These are phyloP conservation scores for Darksidea phi DNA, from an alignment of 495 filamentous ascomycete genomes.

Conservation along the genomic window DNA sequence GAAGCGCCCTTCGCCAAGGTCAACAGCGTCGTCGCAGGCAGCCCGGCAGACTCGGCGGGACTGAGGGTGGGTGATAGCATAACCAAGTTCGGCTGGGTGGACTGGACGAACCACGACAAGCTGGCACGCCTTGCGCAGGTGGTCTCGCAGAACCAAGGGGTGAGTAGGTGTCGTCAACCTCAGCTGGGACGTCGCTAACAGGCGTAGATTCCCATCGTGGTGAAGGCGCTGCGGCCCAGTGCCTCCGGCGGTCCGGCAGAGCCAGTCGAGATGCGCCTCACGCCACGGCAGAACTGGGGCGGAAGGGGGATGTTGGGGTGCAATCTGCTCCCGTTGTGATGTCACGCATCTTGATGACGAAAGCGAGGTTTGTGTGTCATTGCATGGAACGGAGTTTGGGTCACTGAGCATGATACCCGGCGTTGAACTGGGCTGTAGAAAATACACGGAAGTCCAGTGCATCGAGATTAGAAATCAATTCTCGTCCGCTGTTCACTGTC, in stretches of 20 bases:
- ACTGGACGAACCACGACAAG: constrained; percentile 79
- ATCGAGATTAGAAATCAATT: constrained; percentile 16
- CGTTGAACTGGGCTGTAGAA: constrained; percentile 18
- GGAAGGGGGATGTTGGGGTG: constrained; percentile 86
- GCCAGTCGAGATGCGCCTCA: constrained; percentile 68
- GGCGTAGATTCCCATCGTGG: constrained; percentile 61
- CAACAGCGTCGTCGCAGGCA: constrained; percentile 73
- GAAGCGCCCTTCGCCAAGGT: constrained; percentile 85
- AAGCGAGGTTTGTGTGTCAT: constrained; percentile 27
- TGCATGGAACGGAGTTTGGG: constrained; percentile 35
- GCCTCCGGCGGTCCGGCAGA: constrained; percentile 39
- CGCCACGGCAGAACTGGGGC: constrained; percentile 78
- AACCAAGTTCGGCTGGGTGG: constrained; percentile 76
- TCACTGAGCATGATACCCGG: constrained; percentile 36
- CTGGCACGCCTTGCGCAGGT: constrained; percentile 79
- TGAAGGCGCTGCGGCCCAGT: constrained; percentile 59
- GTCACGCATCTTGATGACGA: neutral
- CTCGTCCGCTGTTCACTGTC: neutral
- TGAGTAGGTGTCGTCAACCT: constrained; percentile 50
- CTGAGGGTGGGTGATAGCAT: constrained; percentile 80
- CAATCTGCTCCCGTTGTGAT: constrained; percentile 73
- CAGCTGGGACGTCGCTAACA: constrained; percentile 11
- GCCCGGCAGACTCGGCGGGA: constrained; percentile 82
- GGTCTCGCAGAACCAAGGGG: constrained; percentile 85
- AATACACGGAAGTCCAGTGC: neutral